A percentile compares a stretch with the other conserved stretches of the same genome.
Evolutionary conservation across 768 basidiomycete genomes (phyloP).

Genomic region (Nidularia pulvinata): DNA sequence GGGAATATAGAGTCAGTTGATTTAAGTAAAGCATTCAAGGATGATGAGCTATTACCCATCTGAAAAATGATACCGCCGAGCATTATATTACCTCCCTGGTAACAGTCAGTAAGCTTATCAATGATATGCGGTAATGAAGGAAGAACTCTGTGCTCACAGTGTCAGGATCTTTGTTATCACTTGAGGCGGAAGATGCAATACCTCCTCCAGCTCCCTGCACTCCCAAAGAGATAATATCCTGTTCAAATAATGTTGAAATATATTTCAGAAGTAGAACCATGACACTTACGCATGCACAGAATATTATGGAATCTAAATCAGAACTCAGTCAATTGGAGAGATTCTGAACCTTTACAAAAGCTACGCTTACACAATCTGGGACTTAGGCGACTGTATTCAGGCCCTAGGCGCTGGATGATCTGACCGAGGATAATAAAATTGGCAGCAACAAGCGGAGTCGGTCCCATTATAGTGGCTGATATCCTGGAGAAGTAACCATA

Average conservation of each 20-base stretch:
- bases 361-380: conserved; percentile 34
- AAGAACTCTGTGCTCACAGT: conserved; percentile 1
- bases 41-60: conserved; percentile 14
- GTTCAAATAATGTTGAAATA: not conserved
- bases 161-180: conserved; percentile 7
- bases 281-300: conserved; percentile 29
- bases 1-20: not conserved
- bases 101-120: not conserved
- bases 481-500: conserved; percentile 20
- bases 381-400: conserved; percentile 46
- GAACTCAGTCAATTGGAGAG: not conserved
- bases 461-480: conserved; percentile 45
- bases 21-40: not conserved
- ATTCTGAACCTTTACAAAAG: not conserved
- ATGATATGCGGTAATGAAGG: not conserved
- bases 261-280: not conserved
- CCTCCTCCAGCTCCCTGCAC: conserved; percentile 69
- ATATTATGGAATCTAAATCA: conserved; percentile 33
- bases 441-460: conserved; percentile 57
- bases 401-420: conserved; percentile 41
- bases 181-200: conserved; percentile 36
- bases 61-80: conserved; percentile 49
- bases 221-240: conserved; percentile 58
- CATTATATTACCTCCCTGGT: conserved; percentile 32
- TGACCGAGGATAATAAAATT: conserved; percentile 54